Evolutionary conservation across 2,329 filamentous ascomycete genomes (phyloP).

Genomic region (Fusarium mexicanum): DNA sequence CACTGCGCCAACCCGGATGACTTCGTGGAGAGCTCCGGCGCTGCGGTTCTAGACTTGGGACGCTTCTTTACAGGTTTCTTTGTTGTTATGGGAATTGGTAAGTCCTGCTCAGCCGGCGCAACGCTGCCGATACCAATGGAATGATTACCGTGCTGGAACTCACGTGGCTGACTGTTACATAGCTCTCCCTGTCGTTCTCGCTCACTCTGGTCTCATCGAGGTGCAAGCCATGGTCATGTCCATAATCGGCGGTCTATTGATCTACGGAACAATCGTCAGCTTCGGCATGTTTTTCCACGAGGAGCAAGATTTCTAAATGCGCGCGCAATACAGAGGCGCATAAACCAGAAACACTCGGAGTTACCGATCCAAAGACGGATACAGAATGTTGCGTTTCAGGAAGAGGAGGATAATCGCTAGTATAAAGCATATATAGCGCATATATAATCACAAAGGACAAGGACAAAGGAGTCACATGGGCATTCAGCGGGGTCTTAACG

Average conservation of each 20-base stretch:
- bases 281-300: constrained; percentile 99
- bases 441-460: constrained; percentile 36
- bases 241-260: constrained; percentile 88
- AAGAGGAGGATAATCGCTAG: constrained; percentile 21
- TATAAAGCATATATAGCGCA: constrained; percentile 17
- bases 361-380: background rate
- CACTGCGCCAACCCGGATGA: constrained; percentile 93
- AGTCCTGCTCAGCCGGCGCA: constrained; percentile 49
- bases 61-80: constrained; percentile 95
- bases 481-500: constrained; percentile 35
- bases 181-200: constrained; percentile 90
- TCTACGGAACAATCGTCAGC: constrained; percentile 98
- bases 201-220: constrained; percentile 85
- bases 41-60: constrained; percentile 89
- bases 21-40: constrained; percentile 87
- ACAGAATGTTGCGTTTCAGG: constrained; percentile 3
- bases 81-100: constrained; percentile 97
- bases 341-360: background rate
- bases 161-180: constrained; percentile 25
- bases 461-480: constrained; percentile 13
- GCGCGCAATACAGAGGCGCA: background rate
- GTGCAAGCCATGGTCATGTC: constrained; percentile 94
- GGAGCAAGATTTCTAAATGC: constrained; percentile 86
- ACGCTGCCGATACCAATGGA: background rate
- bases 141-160: background rate